These are phyloP conservation scores for Berkeleyomyces rouxiae DNA, from an alignment of 2,329 filamentous ascomycete genomes.

Conservation along the genomic window DNA sequence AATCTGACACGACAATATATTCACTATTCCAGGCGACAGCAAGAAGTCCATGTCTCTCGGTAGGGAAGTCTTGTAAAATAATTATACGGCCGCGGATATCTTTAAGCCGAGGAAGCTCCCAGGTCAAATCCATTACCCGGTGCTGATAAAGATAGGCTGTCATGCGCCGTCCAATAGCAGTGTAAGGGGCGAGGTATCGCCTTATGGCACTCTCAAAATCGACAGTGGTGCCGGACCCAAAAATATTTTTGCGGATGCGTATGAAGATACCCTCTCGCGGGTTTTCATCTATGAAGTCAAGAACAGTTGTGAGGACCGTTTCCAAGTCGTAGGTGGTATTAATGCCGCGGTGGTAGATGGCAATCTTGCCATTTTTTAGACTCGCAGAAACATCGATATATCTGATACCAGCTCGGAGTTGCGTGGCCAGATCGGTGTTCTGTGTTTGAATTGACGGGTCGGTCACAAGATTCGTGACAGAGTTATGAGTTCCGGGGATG, in stretches of 20 bases:
- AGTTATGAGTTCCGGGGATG: slow-evolving; percentile 37
- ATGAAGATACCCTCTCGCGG: slow-evolving; percentile 30
- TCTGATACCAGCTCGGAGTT: slow-evolving; percentile 30
- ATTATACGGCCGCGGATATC: slow-evolving; percentile 19
- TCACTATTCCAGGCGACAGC: slow-evolving; percentile 28
- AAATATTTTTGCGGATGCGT: slow-evolving; percentile 32
- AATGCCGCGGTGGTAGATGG: slow-evolving; percentile 30
- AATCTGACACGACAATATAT: slow-evolving; percentile 30
- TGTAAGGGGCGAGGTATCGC: neutral
- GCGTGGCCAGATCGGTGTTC: slow-evolving; percentile 27
- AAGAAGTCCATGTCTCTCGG: slow-evolving; percentile 19
- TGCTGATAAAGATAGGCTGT: slow-evolving; percentile 20
- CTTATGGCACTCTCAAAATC: slow-evolving; percentile 22
- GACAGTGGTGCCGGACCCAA: slow-evolving; percentile 17
- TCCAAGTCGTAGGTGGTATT: slow-evolving; percentile 29
- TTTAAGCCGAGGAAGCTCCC: too few species aligned
- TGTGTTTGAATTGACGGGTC: slow-evolving; percentile 26
- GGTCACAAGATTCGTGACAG: slow-evolving; percentile 29
- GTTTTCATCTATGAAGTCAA: slow-evolving; percentile 28
- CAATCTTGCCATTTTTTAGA: slow-evolving; percentile 25
- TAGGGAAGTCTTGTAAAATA: slow-evolving; percentile 28
- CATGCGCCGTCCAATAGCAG: slow-evolving; percentile 21
- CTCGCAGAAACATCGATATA: slow-evolving; percentile 34
- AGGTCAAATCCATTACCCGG: too few species aligned
- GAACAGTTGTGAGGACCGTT: slow-evolving; percentile 27